Evolutionary conservation across 164 flowering plant genomes (phyloP), one percentile per base, ranked within the genome.

Genomic region (Magnolia officinalis): DNA sequence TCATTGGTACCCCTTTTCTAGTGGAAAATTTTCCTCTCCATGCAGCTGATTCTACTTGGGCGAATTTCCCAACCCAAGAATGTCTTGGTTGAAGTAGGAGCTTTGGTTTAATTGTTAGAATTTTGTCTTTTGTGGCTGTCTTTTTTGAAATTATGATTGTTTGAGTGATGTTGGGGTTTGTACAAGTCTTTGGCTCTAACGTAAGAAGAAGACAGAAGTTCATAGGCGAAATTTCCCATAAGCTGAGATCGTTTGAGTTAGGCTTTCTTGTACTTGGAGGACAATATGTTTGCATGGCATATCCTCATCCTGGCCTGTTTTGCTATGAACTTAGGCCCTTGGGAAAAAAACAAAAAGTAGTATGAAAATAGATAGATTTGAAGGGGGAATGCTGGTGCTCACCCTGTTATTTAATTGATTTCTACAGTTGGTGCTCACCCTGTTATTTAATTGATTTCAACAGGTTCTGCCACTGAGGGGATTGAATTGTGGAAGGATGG

Each of bases 401-500:
- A 18, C 18, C 23, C 67, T 18, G 23, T 18, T 10, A 55, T 64
- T 70, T 70, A n/a, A 13, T 70, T 77, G 73, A 63, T 73, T 66
- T 52, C 69, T 71, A 8, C 68, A 74, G 78, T 70, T 55, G 71
- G 23, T 67, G 58, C 59, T 55, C 13, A 55, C 2, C 61, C 2
- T 10, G 13, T 16, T 55, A 13, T 10, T 70, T 70, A 20, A 13
- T 49, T 77, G 71, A 67, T 73, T 66, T 52, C 72, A 75, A 13
- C 74, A 74, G 79, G 74, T 55, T 73, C 50, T 67, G 50, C 65
- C 4, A 64, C 31, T 74, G 67, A 13, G 59, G 74, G 18, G 61
- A 21, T 71, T 70, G 13, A 55, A 74, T 26, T 21, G 50, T 21
- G 2, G 66, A 68, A 78, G 75, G 59, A 90, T 89, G 96, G 89